Conservation (phyloP, 2,329 filamentous ascomycete genomes). For the Diaporthe caulivora region DNA sequence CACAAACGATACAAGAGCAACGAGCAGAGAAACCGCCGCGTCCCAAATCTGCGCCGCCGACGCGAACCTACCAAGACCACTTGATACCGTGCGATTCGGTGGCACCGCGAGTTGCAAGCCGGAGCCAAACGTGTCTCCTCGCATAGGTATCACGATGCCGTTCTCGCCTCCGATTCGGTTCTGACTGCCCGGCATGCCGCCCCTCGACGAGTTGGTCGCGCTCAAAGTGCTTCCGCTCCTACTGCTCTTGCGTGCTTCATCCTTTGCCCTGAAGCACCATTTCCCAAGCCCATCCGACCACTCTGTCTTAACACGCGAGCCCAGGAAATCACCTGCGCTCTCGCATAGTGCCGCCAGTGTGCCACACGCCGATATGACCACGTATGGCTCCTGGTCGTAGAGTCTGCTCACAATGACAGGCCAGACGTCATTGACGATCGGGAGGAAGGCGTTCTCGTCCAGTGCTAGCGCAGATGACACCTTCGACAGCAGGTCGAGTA, state of each 20-base stretch:
- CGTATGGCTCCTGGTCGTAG: slow-evolving; percentile 75
- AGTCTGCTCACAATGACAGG: slow-evolving; percentile 80
- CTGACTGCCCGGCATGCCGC: slow-evolving; percentile 22
- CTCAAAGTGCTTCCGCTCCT: slow-evolving; percentile 24
- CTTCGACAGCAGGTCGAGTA: slow-evolving; percentile 82
- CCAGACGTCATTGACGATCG: slow-evolving; percentile 92
- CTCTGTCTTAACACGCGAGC: slow-evolving; percentile 78
- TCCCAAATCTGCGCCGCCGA: slow-evolving; percentile 75
- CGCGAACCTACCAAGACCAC: slow-evolving; percentile 68
- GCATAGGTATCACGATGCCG: slow-evolving; percentile 51
- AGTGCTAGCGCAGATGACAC: slow-evolving; percentile 78
- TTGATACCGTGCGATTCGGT: slow-evolving; percentile 33
- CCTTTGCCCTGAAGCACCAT: slow-evolving; percentile 61
- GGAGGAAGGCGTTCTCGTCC: slow-evolving; percentile 87
- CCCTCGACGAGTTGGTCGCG: not conserved
- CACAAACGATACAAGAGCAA: slow-evolving; percentile 72
- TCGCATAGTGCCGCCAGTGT: slow-evolving; percentile 77
- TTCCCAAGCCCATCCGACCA: slow-evolving; percentile 70
- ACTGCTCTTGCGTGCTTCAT: slow-evolving; percentile 49
- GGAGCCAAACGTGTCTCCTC: slow-evolving; percentile 29
- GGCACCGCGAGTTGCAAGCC: slow-evolving; percentile 28
- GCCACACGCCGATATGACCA: slow-evolving; percentile 77
- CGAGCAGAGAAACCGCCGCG: slow-evolving; percentile 69
- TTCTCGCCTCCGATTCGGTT: slow-evolving; percentile 3
- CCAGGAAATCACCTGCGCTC: slow-evolving; percentile 84